Base-by-base conservation (phyloP, 2,329 filamentous ascomycete genomes). In the Claviceps monticola region DNA sequence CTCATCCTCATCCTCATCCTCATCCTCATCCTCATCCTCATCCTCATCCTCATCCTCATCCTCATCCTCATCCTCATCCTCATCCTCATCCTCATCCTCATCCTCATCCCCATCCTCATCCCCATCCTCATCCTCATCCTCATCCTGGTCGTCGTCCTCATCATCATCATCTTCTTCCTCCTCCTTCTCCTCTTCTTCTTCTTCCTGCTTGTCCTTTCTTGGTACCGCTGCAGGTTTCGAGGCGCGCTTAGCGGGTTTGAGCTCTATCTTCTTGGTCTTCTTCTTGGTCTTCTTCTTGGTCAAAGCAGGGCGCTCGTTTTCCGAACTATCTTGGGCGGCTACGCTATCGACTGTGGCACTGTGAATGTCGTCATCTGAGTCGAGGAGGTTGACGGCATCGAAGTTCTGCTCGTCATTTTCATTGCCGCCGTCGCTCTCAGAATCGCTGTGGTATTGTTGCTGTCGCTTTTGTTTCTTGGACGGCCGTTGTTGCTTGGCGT, bases 291-390 rank as follows among this genome's bases (percentile, higher is more conserved):
- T 44, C 13, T 9, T 64, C 41, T 41, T 47, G 36, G 19, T 52
- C 16, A 49, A 23, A 11, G 17, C 19, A 60, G 54, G 0, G 55
- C 26, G 56, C 29, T 71, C 61, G 17, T 45, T n/a, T 7, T 41
- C 9, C 14, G 11, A 19, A 14, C 19, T 21, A 19, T 46, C 51
- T 34, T 37, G 46, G 9, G 47, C 44, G 23, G 66, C 68, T 43
- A 71, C 68, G 43, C 79, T 74, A 54, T 80, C 76, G 17, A 72
- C 74, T 5, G 64, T 62, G 43, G 72, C 72, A 57, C 78, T 74
- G 58, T 77, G 71, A 50, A 80, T 70, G 51, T 79, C 75, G 51
- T 79, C 76, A 58, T 80, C 76, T 5, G 75, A 79, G 60, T 79
- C 76, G 48, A 78, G 68, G 16, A 80, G 66, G 56, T 78, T 71